Evolutionary conservation across 306 rosid genomes (phyloP).

Genomic region (Glycine tomentella): DNA sequence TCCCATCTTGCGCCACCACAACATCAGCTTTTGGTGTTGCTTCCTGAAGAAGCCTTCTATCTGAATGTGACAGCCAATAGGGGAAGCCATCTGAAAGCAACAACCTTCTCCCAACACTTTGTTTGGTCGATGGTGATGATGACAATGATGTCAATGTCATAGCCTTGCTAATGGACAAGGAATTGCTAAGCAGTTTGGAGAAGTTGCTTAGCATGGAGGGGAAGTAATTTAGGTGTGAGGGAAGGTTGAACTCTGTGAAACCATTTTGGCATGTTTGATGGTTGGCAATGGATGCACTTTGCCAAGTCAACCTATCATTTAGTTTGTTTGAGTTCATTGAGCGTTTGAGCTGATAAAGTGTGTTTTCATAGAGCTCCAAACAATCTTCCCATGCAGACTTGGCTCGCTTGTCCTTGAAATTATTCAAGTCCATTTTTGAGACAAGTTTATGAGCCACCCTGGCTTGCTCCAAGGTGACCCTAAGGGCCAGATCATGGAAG

Average conservation of each 20-base stretch:
- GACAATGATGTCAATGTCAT: background rate
- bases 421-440: conserved; percentile 53
- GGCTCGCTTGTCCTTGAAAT: conserved; percentile 51
- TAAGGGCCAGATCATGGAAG: conserved; percentile 59
- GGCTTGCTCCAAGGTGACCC: conserved; percentile 74
- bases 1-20: conserved; percentile 79
- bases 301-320: conserved; percentile 64
- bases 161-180: conserved; percentile 62
- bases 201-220: conserved; percentile 66
- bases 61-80: conserved; percentile 60
- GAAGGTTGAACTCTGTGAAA: conserved; percentile 60
- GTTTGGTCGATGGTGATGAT: conserved; percentile 3
- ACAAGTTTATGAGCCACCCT: conserved; percentile 61
- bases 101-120: conserved; percentile 53
- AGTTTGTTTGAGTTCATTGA: conserved; percentile 51
- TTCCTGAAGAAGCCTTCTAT: conserved; percentile 62
- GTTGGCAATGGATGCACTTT: conserved; percentile 83
- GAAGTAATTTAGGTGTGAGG: conserved; percentile 50
- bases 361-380: conserved; percentile 71
- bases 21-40: conserved; percentile 50
- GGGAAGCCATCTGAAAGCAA: conserved; percentile 60
- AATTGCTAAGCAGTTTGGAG: conserved; percentile 76
- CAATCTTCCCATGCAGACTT: conserved; percentile 79
- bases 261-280: conserved; percentile 83
- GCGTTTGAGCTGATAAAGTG: conserved; percentile 65